These are phyloP conservation scores for Phytophthora pini DNA, from an alignment of 352 stramenopile genomes.

Conservation along the genomic window DNA sequence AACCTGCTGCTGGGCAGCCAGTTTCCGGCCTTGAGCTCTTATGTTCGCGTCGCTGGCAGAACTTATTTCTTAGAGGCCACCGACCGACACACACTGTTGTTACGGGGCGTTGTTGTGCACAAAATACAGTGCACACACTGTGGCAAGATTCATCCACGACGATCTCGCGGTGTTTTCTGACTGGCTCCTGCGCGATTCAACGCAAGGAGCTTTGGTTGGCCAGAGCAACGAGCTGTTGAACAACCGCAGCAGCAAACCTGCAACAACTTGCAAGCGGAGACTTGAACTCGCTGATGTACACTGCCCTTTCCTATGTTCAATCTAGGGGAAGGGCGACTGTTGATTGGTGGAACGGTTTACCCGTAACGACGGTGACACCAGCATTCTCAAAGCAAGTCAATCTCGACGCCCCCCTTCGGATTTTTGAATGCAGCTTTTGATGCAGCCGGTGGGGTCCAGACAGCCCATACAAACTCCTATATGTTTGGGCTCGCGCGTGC, in stretches of 20 bases:
- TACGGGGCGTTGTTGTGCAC: background rate
- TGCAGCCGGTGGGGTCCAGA: constrained; percentile 9
- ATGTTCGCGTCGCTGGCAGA: too few relatives aligned
- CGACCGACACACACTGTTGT: too few relatives aligned
- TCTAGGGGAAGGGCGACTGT: constrained; percentile 23
- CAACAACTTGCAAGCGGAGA: too few relatives aligned
- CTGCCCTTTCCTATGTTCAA: constrained; percentile 6
- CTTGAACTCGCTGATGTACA: background rate
- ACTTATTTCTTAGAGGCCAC: too few relatives aligned
- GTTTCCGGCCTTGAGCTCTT: too few relatives aligned
- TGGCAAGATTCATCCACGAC: background rate
- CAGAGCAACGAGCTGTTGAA: background rate
- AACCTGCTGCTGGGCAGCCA: too few relatives aligned
- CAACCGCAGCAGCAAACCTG: background rate
- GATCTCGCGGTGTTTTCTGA: background rate
- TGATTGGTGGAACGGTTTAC: constrained; percentile 20
- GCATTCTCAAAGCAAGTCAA: constrained; percentile 41
- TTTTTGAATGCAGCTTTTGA: constrained; percentile 33
- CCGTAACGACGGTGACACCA: constrained; percentile 25
- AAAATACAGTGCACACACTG: background rate
- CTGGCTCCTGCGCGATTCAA: constrained; percentile 19
- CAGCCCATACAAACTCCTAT: constrained; percentile 33
- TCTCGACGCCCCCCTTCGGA: constrained; percentile 33
- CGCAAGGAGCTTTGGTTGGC: background rate
- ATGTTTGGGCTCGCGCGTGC: constrained; percentile 2